Evolutionary conservation across 2,329 filamentous ascomycete genomes (phyloP), one percentile per base, ranked within the genome.

Genomic region (Aspergillus viridinutans): DNA sequence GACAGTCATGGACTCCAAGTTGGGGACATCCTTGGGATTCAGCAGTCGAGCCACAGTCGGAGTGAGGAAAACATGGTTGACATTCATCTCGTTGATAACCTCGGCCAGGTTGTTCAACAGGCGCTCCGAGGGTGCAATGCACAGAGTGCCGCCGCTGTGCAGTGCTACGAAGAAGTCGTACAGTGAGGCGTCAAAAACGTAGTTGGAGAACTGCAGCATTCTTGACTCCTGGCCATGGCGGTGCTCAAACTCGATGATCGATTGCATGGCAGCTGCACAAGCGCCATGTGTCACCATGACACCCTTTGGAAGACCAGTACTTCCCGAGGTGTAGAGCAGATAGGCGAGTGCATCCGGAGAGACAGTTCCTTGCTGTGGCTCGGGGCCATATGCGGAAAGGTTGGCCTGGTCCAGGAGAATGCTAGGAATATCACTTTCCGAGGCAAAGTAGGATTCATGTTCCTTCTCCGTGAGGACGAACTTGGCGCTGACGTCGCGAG

Each of bases 141-240:
- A 57, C 6, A 57, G 45, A 23, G 50, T 50, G 35, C 55, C 55
- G 42, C 55, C 55, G n/a, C 38, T 50, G 32, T 48, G 42, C 25
- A 57, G 49, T 10, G 51, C 47, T 32, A 35, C 48, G 48, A 61
- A 59, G 14, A 57, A 43, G 35, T 61, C 59, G 20, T 49, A 43
- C 26, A 57, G 26, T 10, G 57, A 59, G 21, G 49, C 57, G 40
- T 61, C 59, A 48, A 61, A 61, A n/a, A 59, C 57, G 14, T 61
- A 59, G 35, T 57, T 57, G 14, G 55, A 47, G 52, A 61, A 61
- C 49, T 57, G 55, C 29, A 59, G 48, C 28, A 54, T 50, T 20
- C 49, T 49, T 20, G 52, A 59, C 28, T 59, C 56, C 32, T 52
- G 40, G 40, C 40, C 40, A n/a, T 43, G 40, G 1, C 40, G 40